A percentile compares a stretch with the other conserved stretches of the same genome.
Evolutionary conservation across 2,329 filamentous ascomycete species (phyloP).

Genomic region (Penicillium brasilianum): DNA sequence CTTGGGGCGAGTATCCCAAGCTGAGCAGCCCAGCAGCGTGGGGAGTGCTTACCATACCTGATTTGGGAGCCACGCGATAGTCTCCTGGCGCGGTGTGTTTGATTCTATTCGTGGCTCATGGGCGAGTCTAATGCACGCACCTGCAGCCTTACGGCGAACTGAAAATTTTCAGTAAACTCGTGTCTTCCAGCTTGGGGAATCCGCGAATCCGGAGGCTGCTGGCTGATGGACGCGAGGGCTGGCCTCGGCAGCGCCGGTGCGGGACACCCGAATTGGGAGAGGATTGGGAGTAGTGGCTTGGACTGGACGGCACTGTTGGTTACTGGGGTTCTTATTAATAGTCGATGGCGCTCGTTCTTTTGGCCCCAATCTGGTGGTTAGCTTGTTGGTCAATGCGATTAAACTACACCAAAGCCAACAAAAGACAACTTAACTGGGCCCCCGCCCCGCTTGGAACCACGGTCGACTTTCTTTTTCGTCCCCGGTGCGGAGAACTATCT

Average conservation of each 20-base stretch:
- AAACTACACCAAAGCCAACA: not conserved
- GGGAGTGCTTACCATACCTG: not conserved
- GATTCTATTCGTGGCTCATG: constrained; percentile 19
- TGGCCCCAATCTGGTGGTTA: not conserved
- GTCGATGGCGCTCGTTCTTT: not conserved
- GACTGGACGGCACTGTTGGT: not conserved
- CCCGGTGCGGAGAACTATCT: not conserved
- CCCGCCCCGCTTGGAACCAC: not conserved
- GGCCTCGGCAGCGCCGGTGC: constrained; percentile 11
- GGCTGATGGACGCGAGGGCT: constrained; percentile 4
- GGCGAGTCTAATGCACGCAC: constrained; percentile 26
- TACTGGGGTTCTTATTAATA: not conserved
- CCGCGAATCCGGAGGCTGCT: constrained; percentile 12
- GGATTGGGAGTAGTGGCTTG: not conserved
- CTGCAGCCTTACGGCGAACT: constrained; percentile 31
- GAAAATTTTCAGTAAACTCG: too few species aligned
- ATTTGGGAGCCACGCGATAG: constrained; percentile 26
- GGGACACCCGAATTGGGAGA: not conserved
- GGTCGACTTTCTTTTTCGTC: not conserved
- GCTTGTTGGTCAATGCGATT: constrained; percentile 1
- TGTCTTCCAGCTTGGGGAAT: not conserved
- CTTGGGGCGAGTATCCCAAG: constrained; percentile 4
- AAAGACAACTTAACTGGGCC: not conserved
- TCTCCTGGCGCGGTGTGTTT: constrained; percentile 1
- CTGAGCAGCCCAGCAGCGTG: too few species aligned